Conservation (phyloP, 164 flowering plant genomes). For the Piper longum region DNA sequence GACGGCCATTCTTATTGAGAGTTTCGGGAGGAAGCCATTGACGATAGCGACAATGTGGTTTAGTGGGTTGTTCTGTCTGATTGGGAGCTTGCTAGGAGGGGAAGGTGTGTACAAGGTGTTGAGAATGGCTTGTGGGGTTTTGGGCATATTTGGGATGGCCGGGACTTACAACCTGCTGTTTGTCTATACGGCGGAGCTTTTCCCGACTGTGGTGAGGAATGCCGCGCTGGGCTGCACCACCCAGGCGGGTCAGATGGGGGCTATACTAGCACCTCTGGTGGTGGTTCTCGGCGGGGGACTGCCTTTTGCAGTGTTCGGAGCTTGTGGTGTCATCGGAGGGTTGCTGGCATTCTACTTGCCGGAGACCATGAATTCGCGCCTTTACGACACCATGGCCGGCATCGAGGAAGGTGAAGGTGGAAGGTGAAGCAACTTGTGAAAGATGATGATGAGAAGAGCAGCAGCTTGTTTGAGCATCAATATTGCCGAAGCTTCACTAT, state of each 20-base stretch:
- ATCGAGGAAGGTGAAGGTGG: slow-evolving; percentile 41
- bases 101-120: slow-evolving; percentile 31
- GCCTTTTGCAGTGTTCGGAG: slow-evolving; percentile 60
- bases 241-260: slow-evolving; percentile 85
- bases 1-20: slow-evolving; percentile 52
- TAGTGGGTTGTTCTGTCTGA: slow-evolving; percentile 59
- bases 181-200: slow-evolving; percentile 69
- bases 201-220: slow-evolving; percentile 88
- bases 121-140: slow-evolving; percentile 53
- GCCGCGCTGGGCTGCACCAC: slow-evolving; percentile 80
- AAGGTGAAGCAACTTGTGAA: neutral
- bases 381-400: slow-evolving; percentile 79
- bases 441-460: neutral
- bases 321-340: slow-evolving; percentile 56
- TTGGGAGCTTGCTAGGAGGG: slow-evolving; percentile 26
- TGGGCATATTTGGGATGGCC: slow-evolving; percentile 85
- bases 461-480: neutral
- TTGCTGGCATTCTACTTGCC: slow-evolving; percentile 52
- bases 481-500: neutral
- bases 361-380: slow-evolving; percentile 63
- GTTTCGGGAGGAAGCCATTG: slow-evolving; percentile 59
- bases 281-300: slow-evolving; percentile 65
- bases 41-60: slow-evolving; percentile 60
- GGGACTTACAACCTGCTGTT: slow-evolving; percentile 79
- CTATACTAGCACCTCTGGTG: slow-evolving; percentile 76